Base-by-base conservation (phyloP, 2,329 filamentous ascomycete genomes). In the Rhynchosporium agropyri region DNA sequence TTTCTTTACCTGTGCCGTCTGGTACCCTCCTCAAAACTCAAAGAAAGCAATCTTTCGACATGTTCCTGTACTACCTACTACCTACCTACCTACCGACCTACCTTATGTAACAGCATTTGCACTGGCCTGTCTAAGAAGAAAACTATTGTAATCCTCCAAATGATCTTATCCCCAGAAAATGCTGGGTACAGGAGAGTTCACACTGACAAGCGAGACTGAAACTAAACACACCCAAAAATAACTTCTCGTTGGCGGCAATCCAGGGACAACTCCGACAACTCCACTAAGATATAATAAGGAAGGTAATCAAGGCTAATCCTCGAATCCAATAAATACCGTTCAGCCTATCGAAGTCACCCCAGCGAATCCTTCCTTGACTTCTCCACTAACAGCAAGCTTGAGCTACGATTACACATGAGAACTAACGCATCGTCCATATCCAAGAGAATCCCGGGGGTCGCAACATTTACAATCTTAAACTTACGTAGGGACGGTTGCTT, bases 311-410 rank as follows among this genome's bases (percentile, higher is more conserved):
- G 10, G 20, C 20, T 20, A 49, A 49, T 20, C n/a, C 6, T 7
- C 45, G 9, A 33, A 9, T 28, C 28, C 49, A 51, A 15, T 13
- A 51, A 51, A 15, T 13, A 51, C n/a, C 31, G 49, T 15, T 51
- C 31, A 51, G n/a, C 49, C 49, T 36, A 38, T 51, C 29, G 9
- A 13, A 15, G 2, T 36, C 29, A 36, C 31, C n/a, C 49, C 49
- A 51, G 29, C 28, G 3, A 5, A 12, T 13, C 20, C 8, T 20
- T 12, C 49, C 49, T 36, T 36, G 49, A 36, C 29, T 36, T 36
- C 49, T 51, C 49, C 49, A 36, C 49, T 29, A 51, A 20, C 29
- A 36, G 28, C 29, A 51, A 51, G 49, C 49, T 51, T 51, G 31
- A 51, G 31, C 49, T 8, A 10, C 49, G 20, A 20, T 20, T 20